Evolutionary conservation across 177 flowering plant species (phyloP), one percentile per base, ranked within the genome.

Genomic region (Telopea speciosissima): DNA sequence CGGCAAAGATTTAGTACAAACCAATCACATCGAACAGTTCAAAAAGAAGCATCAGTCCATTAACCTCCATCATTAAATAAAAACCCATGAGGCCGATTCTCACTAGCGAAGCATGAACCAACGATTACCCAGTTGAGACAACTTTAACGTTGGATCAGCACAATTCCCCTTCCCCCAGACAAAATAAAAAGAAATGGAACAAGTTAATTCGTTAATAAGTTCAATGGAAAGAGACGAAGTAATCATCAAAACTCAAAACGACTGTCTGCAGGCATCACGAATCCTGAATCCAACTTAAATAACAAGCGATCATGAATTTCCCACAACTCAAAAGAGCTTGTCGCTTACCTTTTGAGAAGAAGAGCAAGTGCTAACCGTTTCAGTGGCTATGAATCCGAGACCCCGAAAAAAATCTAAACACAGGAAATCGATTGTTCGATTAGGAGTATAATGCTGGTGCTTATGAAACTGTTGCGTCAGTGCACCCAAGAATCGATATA

Each of bases 401-500:
- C 25, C 19, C 3, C 59, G 54, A 52, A 59, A 59, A 8, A 12
- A 25, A 17, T 12, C 40, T 8, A 36, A 0, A 36, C 9, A 36
- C 3, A 36, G 40, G 40, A 36, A 36, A 36, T 36, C 40, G 40
- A 36, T 36, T 36, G 40, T 36, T 36, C 8, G 40, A 36, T 36
- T 36, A 36, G 40, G 8, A 28, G 31, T 28, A 28, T 28, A 28
- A 28, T 28, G 31, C 31, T 28, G 23, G 63, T 26, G 45, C 42
- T 40, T 16, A 22, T 58, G 69, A 73, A 68, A 62, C n/a, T 62
- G 24, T 59, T 66, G 52, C 49, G 68, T 65, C 44, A n/a, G 66
- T 28, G 59, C 59, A 54, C 68, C 49, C 67, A 70, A 23, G 28
- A 65, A 66, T 7, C 61, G 64, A 58, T 58, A 56, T 65, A 1